Evolutionary conservation across 2,329 filamentous ascomycete species (phyloP).

Genomic region (Ceratocystiopsis sp.): DNA sequence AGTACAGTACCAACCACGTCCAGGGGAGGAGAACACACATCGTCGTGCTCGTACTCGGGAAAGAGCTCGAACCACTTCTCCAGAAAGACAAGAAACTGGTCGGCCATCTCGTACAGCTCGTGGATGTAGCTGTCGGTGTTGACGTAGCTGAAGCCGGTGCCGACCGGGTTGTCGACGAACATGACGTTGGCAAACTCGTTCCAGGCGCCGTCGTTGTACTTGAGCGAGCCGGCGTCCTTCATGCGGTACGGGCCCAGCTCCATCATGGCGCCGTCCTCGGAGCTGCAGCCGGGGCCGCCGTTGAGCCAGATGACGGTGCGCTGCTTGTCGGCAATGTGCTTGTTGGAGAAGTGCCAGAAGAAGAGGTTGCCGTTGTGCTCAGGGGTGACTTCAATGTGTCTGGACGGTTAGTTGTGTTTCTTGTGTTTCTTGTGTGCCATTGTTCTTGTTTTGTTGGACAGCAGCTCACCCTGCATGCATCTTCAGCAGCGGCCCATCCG

Average conservation of each 20-base stretch:
- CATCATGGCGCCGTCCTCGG: conserved; percentile 91
- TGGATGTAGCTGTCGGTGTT: conserved; percentile 74
- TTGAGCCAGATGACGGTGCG: conserved; percentile 95
- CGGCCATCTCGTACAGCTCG: conserved; percentile 76
- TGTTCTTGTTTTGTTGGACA: neutral
- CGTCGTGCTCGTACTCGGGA: conserved; percentile 78
- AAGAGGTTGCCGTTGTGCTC: conserved; percentile 86
- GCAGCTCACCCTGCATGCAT: conserved; percentile 87
- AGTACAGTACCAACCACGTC: too few species aligned
- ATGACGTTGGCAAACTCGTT: conserved; percentile 94
- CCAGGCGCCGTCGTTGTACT: conserved; percentile 89
- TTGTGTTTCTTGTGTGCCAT: neutral
- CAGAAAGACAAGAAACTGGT: conserved; percentile 73
- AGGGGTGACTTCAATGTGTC: conserved; percentile 78
- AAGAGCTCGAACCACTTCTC: conserved; percentile 86
- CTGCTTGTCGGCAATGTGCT: conserved; percentile 82
- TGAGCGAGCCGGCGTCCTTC: conserved; percentile 52
- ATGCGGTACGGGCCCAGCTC: conserved; percentile 89
- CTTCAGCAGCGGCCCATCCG: conserved; percentile 63
- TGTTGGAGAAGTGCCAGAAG: conserved; percentile 96
- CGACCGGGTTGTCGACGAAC: conserved; percentile 94
- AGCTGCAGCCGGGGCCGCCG: conserved; percentile 91
- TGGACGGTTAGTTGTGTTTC: conserved; percentile 19
- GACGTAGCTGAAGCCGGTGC: conserved; percentile 91
- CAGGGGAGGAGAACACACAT: conserved; percentile 47